phyloP scores from a whole-genome alignment of 2,329 filamentous ascomycete genomes.

The Colletotrichum australisinense region DNA sequence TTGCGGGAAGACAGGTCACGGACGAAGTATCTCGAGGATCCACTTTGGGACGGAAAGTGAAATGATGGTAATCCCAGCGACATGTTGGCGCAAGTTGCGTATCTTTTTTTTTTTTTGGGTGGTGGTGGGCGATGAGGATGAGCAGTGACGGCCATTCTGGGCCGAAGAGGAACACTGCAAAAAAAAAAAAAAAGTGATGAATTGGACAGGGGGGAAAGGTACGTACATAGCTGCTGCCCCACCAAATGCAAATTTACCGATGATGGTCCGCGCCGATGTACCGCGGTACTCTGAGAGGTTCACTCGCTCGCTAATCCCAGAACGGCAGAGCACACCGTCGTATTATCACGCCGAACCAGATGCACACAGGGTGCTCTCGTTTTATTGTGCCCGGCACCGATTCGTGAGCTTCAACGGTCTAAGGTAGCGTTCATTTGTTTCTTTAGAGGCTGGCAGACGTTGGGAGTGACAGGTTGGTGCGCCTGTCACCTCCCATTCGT shows the following conservation, averaged over 20 bases:
- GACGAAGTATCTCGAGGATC: constrained; percentile 3
- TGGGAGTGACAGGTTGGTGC: background rate
- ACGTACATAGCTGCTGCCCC: background rate
- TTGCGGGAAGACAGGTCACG: too few relatives aligned
- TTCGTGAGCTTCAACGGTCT: background rate
- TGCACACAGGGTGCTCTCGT: background rate
- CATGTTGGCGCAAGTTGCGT: background rate
- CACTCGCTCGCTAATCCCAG: background rate
- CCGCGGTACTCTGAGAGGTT: background rate
- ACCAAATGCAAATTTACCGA: constrained; percentile 24
- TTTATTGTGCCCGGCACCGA: background rate
- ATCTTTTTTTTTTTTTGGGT: too few relatives aligned
- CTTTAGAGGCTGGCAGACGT: constrained; percentile 2
- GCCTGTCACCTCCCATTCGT: background rate
- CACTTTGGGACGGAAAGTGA: constrained; percentile 28
- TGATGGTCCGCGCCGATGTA: constrained; percentile 14
- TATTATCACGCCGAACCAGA: background rate
- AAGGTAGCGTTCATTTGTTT: too few relatives aligned
- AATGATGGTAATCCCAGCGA: constrained; percentile 23
- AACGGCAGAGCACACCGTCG: background rate
- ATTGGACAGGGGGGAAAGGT: background rate
- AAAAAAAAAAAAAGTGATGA: background rate
- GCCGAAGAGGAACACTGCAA: background rate
- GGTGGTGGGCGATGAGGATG: constrained; percentile 13
- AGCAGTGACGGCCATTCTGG: background rate